Percentiles rank a stretch among this genome's conserved stretches.
Conservation (phyloP, 148 eudicot species). For the Fallopia convolvulus region DNA sequence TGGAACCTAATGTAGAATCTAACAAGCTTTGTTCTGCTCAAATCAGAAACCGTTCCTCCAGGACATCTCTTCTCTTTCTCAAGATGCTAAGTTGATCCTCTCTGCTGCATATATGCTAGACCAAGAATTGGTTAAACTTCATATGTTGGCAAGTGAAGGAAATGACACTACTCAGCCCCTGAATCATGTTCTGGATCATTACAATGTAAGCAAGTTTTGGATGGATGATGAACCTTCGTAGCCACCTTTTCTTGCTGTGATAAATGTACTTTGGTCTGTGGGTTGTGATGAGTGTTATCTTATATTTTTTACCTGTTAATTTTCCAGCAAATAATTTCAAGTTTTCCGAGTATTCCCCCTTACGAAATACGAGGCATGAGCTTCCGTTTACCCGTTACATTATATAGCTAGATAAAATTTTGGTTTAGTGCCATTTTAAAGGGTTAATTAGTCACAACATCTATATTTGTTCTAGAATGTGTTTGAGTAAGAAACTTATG, state of each 20-base stretch:
- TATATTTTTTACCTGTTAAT: background rate
- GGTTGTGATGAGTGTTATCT: background rate
- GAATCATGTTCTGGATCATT: constrained; percentile 42
- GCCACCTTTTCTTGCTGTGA: background rate
- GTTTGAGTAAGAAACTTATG: background rate
- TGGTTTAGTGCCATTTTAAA: background rate
- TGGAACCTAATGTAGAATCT: constrained; percentile 9
- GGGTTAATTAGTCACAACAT: background rate
- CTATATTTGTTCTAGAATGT: background rate
- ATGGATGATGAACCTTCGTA: background rate
- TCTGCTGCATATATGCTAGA: constrained; percentile 72
- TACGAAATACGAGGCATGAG: background rate
- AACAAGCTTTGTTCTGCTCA: constrained; percentile 2
- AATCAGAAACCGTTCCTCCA: constrained; percentile 57
- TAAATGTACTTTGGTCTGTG: background rate
- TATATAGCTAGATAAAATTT: background rate
- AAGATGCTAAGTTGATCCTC: constrained; percentile 68
- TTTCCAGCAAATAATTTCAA: background rate
- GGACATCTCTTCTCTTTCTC: constrained; percentile 54
- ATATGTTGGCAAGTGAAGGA: constrained; percentile 39
- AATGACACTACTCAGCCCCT: constrained; percentile 24
- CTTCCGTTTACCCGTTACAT: background rate
- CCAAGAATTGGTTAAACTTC: constrained; percentile 39
- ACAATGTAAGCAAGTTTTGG: constrained; percentile 42
- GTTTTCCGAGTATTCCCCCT: background rate